Percentiles rank a stretch among this genome's conserved stretches.
Evolutionary conservation across 164 flowering plant species (phyloP).

Genomic region (Magnolia changhungtana): DNA sequence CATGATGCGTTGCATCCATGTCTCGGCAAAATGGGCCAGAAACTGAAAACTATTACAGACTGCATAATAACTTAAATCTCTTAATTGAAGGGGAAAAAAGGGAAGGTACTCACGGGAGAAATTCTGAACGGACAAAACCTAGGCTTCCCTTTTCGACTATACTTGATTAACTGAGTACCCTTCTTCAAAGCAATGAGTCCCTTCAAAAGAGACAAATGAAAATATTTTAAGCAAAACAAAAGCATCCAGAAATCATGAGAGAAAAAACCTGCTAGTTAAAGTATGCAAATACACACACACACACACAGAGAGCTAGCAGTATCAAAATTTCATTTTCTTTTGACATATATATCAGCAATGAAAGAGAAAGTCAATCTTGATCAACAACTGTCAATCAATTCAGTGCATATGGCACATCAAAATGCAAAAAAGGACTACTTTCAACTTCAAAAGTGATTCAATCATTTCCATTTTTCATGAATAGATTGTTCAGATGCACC

Average conservation of each 20-base stretch:
- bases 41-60: background rate
- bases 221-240: constrained; percentile 6
- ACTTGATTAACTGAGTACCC: constrained; percentile 88
- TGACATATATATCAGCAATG: background rate
- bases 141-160: constrained; percentile 90
- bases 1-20: background rate
- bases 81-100: background rate
- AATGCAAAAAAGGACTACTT: background rate
- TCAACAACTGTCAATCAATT: no score
- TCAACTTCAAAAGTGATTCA: background rate
- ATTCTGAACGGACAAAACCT: constrained; percentile 79
- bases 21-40: background rate
- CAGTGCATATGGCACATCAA: background rate
- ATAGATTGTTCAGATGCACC: no score
- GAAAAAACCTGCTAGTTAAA: background rate
- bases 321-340: no score
- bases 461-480: no score
- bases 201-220: constrained; percentile 35
- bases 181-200: constrained; percentile 81
- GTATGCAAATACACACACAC: no score
- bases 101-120: constrained; percentile 56
- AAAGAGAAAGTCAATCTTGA: background rate
- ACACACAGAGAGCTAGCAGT: no score
- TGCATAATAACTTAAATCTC: background rate
- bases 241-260: background rate